phyloP scores from a whole-genome alignment of 306 rosid species.

The Glycine soja region DNA sequence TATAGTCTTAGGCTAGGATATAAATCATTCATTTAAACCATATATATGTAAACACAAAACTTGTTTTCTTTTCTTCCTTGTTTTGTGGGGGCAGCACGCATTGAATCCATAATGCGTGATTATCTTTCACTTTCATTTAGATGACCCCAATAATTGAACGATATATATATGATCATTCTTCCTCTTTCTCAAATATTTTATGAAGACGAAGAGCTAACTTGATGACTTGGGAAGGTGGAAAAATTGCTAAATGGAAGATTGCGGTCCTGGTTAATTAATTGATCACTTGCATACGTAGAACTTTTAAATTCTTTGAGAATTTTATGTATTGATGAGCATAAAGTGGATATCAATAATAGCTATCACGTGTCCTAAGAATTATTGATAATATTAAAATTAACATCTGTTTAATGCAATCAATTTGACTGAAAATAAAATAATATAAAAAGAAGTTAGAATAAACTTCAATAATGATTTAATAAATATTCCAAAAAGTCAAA shows the following conservation, averaged over 20 bases:
- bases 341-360: constrained; percentile 43
- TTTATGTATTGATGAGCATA: constrained; percentile 7
- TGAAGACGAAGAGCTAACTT: background rate
- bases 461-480: constrained; percentile 17
- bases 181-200: constrained; percentile 15
- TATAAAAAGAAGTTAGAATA: background rate
- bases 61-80: constrained; percentile 6
- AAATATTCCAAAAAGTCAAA: constrained; percentile 40
- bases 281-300: constrained; percentile 35
- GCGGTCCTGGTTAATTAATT: no score
- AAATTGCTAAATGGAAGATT: no score
- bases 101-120: constrained; percentile 24
- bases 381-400: constrained; percentile 40
- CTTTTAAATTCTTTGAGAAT: constrained; percentile 36
- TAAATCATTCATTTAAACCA: constrained; percentile 24
- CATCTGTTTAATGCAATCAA: constrained; percentile 22
- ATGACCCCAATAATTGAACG: constrained; percentile 41
- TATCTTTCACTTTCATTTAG: constrained; percentile 42
- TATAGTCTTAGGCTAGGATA: constrained; percentile 28
- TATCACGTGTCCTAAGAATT: constrained; percentile 62
- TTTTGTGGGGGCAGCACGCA: constrained; percentile 43
- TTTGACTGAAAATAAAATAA: constrained; percentile 36
- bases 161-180: background rate
- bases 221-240: background rate
- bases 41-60: background rate